A percentile compares a stretch with the other conserved stretches of the same genome.
Evolutionary conservation across 371 early-diverging fungal species (phyloP).

Genomic region (Lichtheimia ornata): DNA sequence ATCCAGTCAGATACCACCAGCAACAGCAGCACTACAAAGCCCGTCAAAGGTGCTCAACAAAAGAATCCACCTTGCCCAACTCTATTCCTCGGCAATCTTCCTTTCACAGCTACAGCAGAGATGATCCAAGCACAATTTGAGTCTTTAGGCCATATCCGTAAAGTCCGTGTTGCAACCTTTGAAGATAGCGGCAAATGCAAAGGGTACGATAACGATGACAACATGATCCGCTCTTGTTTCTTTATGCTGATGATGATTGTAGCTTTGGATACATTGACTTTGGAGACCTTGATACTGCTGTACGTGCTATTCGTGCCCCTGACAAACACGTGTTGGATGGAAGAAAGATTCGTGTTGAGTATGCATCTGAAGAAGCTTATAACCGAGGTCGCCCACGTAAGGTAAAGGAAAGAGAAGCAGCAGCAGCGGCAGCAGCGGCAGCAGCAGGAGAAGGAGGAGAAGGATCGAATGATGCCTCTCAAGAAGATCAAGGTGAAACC

Average conservation of each 20-base stretch:
- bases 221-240: background rate
- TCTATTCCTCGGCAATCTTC: constrained; percentile 82
- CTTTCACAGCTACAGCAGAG: constrained; percentile 68
- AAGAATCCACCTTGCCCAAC: constrained; percentile 67
- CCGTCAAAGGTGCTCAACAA: constrained; percentile 34
- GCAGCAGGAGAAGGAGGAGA: background rate
- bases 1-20: too few relatives aligned
- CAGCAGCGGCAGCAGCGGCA: constrained; percentile 26
- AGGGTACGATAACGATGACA: background rate
- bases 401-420: constrained; percentile 7
- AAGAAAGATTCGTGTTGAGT: constrained; percentile 48
- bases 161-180: constrained; percentile 72
- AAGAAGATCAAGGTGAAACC: constrained; percentile 17
- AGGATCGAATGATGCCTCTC: background rate
- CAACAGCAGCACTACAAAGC: constrained; percentile 1
- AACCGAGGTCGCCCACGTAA: constrained; percentile 54
- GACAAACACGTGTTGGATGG: constrained; percentile 47
- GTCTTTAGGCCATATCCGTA: constrained; percentile 65
- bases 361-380: constrained; percentile 60
- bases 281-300: constrained; percentile 61
- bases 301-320: constrained; percentile 60
- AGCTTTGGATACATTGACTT: constrained; percentile 73
- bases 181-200: constrained; percentile 51
- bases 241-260: constrained; percentile 10
- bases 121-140: constrained; percentile 62